phyloP scores from a whole-genome alignment of 2,329 filamentous ascomycete species.

The Arthrinium puccinioides region DNA sequence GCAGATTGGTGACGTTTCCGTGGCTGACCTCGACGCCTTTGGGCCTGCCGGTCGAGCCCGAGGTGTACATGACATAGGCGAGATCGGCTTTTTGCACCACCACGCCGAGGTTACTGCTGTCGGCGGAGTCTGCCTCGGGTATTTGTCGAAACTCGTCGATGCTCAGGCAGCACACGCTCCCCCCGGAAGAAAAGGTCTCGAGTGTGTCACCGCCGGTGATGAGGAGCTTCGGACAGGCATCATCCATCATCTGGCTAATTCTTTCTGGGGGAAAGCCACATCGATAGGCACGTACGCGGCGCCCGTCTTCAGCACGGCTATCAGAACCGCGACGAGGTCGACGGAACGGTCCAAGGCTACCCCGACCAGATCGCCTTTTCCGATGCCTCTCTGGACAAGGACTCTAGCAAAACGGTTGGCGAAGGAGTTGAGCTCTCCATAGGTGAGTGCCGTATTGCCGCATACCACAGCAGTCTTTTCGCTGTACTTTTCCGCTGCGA shows the following conservation, averaged over 20 bases:
- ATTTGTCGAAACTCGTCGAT: constrained; percentile 9
- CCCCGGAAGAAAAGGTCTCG: constrained; percentile 8
- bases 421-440: constrained; percentile 12
- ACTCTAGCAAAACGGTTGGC: constrained; percentile 13
- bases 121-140: neutral
- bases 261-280: constrained; percentile 18
- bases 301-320: constrained; percentile 20
- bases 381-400: constrained; percentile 10
- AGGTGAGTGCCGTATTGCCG: constrained; percentile 10
- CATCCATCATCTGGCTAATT: constrained; percentile 18
- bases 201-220: constrained; percentile 6
- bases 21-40: constrained; percentile 30
- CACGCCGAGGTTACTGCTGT: constrained; percentile 5
- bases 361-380: constrained; percentile 16
- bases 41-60: constrained; percentile 21
- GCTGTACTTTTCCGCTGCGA: constrained; percentile 5
- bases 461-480: constrained; percentile 14
- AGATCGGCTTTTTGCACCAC: constrained; percentile 13
- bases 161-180: constrained; percentile 10
- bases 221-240: constrained; percentile 17
- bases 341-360: constrained; percentile 18
- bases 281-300: constrained; percentile 24
- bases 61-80: constrained; percentile 25
- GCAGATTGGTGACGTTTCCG: constrained; percentile 11
- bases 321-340: constrained; percentile 14